Evolutionary conservation across 305 asterid species (phyloP), one percentile per base, ranked within the genome.

Genomic region (Fraxinus xanthoxyloides): DNA sequence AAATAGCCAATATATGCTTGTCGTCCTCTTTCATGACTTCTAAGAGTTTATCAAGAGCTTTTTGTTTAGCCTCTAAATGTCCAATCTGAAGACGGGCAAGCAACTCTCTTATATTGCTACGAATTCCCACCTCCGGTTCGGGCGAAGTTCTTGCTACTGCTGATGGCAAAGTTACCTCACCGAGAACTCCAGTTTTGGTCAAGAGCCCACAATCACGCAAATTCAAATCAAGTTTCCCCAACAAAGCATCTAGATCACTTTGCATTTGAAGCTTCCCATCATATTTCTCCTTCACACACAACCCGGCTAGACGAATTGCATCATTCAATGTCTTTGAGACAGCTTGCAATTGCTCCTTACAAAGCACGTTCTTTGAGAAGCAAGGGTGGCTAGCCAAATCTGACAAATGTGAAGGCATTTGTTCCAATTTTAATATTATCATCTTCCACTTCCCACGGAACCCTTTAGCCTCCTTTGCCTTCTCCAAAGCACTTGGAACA

Each of bases 71-170:
- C 88, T 94, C 99, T 88, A 92, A 80, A 79, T 94, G 98, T 2
- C 99, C 99, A 36, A 95, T 95, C 78, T 94, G 98, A 36, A 95
- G 97, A 17, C 99, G 89, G 10, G 99, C 98, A 2, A 95, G 93
- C 79, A 95, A 83, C 85, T 95, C 99, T 46, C 93, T 73, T 21
- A 92, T 84, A 82, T 85, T 89, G 1, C 89, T 88, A 8, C 83
- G 90, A 48, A 24, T 72, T 5, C 69, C 5, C n/a, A 82, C 85
- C 77, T 90, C 97, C 0, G 88, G 79, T 30, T 90, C 30, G 1
- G 30, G 13, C 1, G 5, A 59, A 59, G 30, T 59, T 21, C 69
- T 59, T 23, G 12, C 69, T 21, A 21, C 94, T 0, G 89, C 80
- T 0, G 92, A 83, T 4, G 92, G 87, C 46, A 88, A 82, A 12